Evolutionary conservation across 306 rosid genomes (phyloP).

Genomic region (Malus orientalis): DNA sequence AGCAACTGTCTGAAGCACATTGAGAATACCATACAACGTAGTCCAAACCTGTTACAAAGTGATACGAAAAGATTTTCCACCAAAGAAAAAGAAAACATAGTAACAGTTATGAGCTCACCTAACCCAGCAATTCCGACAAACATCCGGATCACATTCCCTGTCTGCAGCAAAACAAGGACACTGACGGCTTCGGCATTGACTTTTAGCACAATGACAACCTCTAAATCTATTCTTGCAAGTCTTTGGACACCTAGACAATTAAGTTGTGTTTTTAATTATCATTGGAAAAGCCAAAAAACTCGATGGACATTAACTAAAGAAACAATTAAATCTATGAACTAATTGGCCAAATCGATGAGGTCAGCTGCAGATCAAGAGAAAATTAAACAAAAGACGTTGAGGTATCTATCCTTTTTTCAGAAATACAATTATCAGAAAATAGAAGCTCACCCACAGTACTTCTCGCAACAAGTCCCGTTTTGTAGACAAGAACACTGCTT

Average conservation of each 20-base stretch:
- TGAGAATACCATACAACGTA: not conserved
- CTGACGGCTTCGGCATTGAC: conserved; percentile 97
- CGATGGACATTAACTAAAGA: not conserved
- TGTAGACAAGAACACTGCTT: conserved; percentile 93
- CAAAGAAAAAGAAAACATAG: conserved; percentile 6
- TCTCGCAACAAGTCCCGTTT: conserved; percentile 96
- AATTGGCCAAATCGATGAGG: not conserved
- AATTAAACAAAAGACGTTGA: not conserved
- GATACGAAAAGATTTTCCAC: not conserved
- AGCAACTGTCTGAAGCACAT: not conserved
- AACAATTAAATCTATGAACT: conserved; percentile 13
- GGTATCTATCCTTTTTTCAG: not conserved
- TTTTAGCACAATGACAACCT: conserved; percentile 97
- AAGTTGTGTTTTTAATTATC: not conserved
- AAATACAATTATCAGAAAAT: not conserved
- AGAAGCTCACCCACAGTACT: conserved; percentile 91
- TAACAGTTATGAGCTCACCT: conserved; percentile 42
- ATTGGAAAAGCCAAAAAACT: not conserved
- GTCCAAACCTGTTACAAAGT: not conserved
- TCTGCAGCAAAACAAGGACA: conserved; percentile 99
- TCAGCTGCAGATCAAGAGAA: conserved; percentile 7
- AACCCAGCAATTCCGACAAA: conserved; percentile 98
- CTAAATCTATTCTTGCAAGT: conserved; percentile 90
- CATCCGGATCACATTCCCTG: conserved; percentile 97
- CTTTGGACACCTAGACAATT: conserved; percentile 66